phyloP scores from a whole-genome alignment of 768 basidiomycete species.

The Macrolepiota dolichaula region DNA sequence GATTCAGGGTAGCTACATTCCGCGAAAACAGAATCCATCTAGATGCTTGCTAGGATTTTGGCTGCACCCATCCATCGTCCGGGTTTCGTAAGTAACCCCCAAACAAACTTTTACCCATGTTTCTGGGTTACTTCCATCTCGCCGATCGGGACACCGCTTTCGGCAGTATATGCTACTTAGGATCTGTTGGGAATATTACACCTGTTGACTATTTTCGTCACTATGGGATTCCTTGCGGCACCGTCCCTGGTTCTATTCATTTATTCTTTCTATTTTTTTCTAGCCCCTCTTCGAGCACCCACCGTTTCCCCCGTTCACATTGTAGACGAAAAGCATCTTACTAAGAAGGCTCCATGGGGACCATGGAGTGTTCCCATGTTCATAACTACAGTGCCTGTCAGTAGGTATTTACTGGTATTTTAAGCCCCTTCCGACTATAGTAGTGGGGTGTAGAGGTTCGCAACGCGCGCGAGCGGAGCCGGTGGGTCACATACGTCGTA shows the following conservation, averaged over 20 bases:
- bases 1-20: not conserved
- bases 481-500: not conserved
- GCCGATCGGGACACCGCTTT: not conserved
- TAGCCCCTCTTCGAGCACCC: not conserved
- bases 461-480: not conserved
- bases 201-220: not conserved
- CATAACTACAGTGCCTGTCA: not conserved
- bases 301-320: not conserved
- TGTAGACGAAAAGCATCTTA: not conserved
- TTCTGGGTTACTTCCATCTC: not conserved
- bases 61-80: not conserved
- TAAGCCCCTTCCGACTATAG: not conserved
- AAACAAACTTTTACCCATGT: not conserved
- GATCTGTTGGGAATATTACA: not conserved
- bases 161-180: not conserved
- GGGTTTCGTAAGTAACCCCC: not conserved
- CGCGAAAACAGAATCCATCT: conserved; percentile 4
- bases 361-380: not conserved
- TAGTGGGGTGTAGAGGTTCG: not conserved
- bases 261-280: not conserved
- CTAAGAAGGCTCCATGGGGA: not conserved
- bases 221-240: not conserved
- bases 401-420: not conserved
- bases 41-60: conserved; percentile 2
- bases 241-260: not conserved